Evolutionary conservation across 805 yeast genomes (phyloP), one percentile per base, ranked within the genome.

Genomic region (Myxozyma vanderwaltii): DNA sequence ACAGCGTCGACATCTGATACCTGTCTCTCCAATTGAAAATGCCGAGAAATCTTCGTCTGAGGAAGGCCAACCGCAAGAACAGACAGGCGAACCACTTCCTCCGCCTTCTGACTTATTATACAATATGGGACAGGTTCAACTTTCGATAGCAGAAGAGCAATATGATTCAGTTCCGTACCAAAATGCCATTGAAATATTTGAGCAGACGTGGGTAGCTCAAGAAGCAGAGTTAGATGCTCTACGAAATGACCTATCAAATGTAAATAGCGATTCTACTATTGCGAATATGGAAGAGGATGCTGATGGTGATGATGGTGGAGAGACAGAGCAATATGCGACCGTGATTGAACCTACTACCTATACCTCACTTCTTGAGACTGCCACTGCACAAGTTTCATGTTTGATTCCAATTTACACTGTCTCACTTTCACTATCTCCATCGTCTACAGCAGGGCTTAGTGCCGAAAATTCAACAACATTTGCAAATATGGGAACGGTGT

Each of bases 71-170:
- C 35, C 23, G 47, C 31, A 21, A 4, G 8, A 21, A 4, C 29
- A 24, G n/a, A 24, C 4, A 2, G 51, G 24, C 19, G 38, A 33
- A 23, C 27, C 21, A 40, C 35, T 33, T 13, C 19, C 24, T 4
- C 51, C 48, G 17, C 63, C 63, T 6, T 52, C 61, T 12, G 66
- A 63, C 54, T 31, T 63, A 43, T 41, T 61, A 44, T 63, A 38
- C 43, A 63, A 63, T 21, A 62, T 61, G 51, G 66, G 50, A 4
- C 66, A 63, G 27, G 66, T 63, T 8, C 59, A 54, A 40, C 48
- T 63, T 6, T 48, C 61, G 15, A 36, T 63, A 15, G 66, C 66
- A 3, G 66, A 63, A 47, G 66, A 61, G 26, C 63, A 58, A 36
- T 62, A 54, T 27, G 48, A 29, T 8, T 24, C 40, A 8, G 63